phyloP scores from a whole-genome alignment of 805 yeast species.

The Ogataea pilisensis region DNA sequence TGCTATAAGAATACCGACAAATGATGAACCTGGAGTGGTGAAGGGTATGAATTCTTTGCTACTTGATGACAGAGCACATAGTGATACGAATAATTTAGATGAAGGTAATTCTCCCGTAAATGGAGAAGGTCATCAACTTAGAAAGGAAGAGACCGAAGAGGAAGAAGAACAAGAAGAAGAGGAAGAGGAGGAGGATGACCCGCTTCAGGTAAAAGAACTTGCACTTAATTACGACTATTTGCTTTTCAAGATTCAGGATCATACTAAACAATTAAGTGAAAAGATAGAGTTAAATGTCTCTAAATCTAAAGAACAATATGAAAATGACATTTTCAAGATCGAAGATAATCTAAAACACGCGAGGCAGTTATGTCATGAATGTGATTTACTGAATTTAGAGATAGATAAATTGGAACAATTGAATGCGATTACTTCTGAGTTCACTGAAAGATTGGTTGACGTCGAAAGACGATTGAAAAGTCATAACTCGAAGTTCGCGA shows the following conservation, averaged over 20 bases:
- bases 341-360: conserved; percentile 17
- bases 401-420: conserved; percentile 33
- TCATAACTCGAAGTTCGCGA: conserved; percentile 13
- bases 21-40: not conserved
- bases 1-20: not conserved
- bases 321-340: conserved; percentile 18
- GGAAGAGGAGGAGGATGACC: conserved; percentile 44
- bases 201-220: conserved; percentile 55
- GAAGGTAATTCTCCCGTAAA: no score
- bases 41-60: not conserved
- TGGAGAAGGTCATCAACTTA: no score
- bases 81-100: no score
- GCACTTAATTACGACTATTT: conserved; percentile 63
- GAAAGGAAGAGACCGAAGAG: conserved; percentile 4
- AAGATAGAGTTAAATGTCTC: conserved; percentile 25
- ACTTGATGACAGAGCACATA: no score
- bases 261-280: conserved; percentile 38
- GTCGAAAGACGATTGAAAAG: conserved; percentile 19
- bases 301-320: conserved; percentile 21
- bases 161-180: conserved; percentile 1
- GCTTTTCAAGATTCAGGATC: conserved; percentile 56
- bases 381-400: conserved; percentile 26
- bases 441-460: conserved; percentile 19
- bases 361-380: conserved; percentile 18
- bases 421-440: conserved; percentile 28